Conservation (phyloP, 805 yeast genomes). For the Groenewaldozyma salmanticensis region DNA sequence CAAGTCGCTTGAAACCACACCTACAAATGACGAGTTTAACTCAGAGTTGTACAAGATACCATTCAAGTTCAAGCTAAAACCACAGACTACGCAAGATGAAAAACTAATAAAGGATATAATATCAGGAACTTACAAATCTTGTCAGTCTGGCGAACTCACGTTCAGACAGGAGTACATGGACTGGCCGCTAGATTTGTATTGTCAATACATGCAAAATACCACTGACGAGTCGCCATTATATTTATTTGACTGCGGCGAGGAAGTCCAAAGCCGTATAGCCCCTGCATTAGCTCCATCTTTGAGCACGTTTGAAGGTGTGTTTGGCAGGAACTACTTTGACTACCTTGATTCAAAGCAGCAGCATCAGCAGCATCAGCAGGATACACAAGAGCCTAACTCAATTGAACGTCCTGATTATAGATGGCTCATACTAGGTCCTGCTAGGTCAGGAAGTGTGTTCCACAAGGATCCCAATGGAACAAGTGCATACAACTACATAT, state of each 20-base stretch:
- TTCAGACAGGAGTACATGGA: constrained; percentile 82
- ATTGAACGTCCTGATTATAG: constrained; percentile 86
- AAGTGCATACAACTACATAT: constrained; percentile 79
- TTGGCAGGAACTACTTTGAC: constrained; percentile 52
- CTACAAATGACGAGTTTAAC: constrained; percentile 42
- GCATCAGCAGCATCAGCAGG: no score
- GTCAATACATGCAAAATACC: constrained; percentile 51
- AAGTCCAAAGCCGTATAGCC: background rate
- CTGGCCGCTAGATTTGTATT: constrained; percentile 60
- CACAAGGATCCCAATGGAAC: constrained; percentile 92
- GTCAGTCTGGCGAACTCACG: constrained; percentile 47
- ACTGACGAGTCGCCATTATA: constrained; percentile 78
- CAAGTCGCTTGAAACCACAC: constrained; percentile 35
- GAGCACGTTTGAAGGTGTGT: constrained; percentile 44
- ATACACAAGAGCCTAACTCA: no score
- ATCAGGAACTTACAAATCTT: no score
- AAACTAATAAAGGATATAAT: constrained; percentile 48
- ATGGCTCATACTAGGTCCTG: constrained; percentile 87
- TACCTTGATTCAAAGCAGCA: constrained; percentile 36
- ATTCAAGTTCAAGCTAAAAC: constrained; percentile 41
- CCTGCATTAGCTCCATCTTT: constrained; percentile 31
- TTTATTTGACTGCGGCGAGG: constrained; percentile 57
- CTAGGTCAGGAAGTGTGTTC: constrained; percentile 76
- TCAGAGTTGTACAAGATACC: constrained; percentile 44
- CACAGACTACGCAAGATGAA: background rate